Conservation (phyloP, 2,329 filamentous ascomycete species). For the Torrubiella hemipterigena region DNA sequence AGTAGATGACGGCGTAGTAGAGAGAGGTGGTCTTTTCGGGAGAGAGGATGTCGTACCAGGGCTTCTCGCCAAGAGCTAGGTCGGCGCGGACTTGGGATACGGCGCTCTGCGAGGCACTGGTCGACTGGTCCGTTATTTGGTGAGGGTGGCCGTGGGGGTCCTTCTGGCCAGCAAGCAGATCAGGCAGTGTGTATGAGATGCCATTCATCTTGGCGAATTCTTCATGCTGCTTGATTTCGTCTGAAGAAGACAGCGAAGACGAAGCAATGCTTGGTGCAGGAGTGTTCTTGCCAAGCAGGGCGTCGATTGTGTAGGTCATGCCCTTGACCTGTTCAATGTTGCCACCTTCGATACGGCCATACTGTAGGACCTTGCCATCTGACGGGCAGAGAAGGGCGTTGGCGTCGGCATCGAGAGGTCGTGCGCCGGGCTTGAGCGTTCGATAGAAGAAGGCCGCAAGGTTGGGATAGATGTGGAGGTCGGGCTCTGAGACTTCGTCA, state of each 20-base stretch:
- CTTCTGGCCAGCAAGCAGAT: conserved; percentile 65
- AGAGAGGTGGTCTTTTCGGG: conserved; percentile 56
- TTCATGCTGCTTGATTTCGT: conserved; percentile 67
- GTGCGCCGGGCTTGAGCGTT: conserved; percentile 74
- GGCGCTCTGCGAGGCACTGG: conserved; percentile 48
- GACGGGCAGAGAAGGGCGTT: conserved; percentile 77
- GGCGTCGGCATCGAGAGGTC: conserved; percentile 71
- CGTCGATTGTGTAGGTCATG: conserved; percentile 94
- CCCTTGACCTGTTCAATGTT: conserved; percentile 98
- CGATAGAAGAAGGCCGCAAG: conserved; percentile 96
- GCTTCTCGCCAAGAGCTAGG: conserved; percentile 57
- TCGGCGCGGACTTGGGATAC: conserved; percentile 78
- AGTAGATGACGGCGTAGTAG: conserved; percentile 91
- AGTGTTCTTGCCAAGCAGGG: conserved; percentile 63
- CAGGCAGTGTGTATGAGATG: conserved; percentile 86
- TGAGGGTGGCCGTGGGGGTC: conserved; percentile 28
- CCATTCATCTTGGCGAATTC: conserved; percentile 93
- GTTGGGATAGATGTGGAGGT: conserved; percentile 84
- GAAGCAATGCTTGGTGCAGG: conserved; percentile 42
- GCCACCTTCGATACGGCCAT: conserved; percentile 80
- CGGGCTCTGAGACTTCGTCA: conserved; percentile 74
- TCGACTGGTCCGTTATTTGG: conserved; percentile 63
- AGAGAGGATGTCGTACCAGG: conserved; percentile 60
- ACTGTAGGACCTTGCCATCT: conserved; percentile 85
- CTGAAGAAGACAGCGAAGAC: conserved; percentile 18